Evolutionary conservation across 768 basidiomycete genomes (phyloP).

Genomic region (Coprinopsis sp.): DNA sequence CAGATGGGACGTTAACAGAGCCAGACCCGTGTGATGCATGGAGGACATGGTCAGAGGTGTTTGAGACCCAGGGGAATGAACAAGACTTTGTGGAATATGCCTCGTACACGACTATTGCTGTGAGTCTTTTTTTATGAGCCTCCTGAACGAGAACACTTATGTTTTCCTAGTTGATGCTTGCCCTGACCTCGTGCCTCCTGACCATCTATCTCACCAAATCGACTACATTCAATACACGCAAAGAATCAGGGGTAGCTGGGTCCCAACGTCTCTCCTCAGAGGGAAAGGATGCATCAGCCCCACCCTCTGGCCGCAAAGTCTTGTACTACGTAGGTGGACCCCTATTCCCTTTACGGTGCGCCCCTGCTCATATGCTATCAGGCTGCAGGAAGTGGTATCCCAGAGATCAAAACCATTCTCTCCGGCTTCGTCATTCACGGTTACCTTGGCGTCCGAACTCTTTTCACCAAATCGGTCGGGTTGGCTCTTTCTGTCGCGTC

Average conservation of each 20-base stretch:
- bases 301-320: constrained; percentile 51
- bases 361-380: constrained; percentile 22
- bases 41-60: constrained; percentile 68
- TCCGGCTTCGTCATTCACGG: constrained; percentile 97
- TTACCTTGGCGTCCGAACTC: constrained; percentile 84
- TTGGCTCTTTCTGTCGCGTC: constrained; percentile 89
- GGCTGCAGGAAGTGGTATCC: constrained; percentile 95
- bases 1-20: constrained; percentile 21
- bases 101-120: constrained; percentile 72
- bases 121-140: constrained; percentile 38
- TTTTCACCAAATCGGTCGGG: constrained; percentile 88
- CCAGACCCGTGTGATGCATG: constrained; percentile 59
- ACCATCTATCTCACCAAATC: constrained; percentile 88
- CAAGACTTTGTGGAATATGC: constrained; percentile 57
- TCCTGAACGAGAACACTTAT: background rate
- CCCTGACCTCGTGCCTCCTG: constrained; percentile 67
- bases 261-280: constrained; percentile 34
- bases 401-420: constrained; percentile 93
- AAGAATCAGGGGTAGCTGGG: constrained; percentile 67
- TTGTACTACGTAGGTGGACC: constrained; percentile 77
- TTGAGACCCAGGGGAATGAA: constrained; percentile 33
- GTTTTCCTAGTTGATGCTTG: constrained; percentile 57
- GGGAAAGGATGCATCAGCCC: constrained; percentile 31
- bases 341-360: background rate
- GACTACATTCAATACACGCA: constrained; percentile 80